These are phyloP conservation scores for Phaseolus lunatus DNA, from an alignment of 306 rosid species.

Conservation along the genomic window DNA sequence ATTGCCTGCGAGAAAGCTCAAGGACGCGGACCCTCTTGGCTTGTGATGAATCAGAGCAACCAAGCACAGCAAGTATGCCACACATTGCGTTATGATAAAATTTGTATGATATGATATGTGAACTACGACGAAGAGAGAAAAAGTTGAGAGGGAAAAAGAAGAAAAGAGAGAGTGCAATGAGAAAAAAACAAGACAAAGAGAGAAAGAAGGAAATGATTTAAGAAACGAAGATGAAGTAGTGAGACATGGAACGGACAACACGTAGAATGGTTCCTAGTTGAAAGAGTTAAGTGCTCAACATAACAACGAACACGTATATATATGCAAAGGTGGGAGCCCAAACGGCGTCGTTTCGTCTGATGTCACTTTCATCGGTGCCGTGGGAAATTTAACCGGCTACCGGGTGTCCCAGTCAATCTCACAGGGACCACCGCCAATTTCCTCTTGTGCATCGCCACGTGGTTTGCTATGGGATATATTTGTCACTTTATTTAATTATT, in stretches of 20 bases:
- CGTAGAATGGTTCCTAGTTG: constrained; percentile 39
- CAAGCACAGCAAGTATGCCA: constrained; percentile 95
- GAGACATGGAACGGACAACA: constrained; percentile 30
- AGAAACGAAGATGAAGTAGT: not conserved
- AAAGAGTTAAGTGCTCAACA: constrained; percentile 29
- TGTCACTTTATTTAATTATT: constrained; percentile 14
- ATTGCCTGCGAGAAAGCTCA: constrained; percentile 71
- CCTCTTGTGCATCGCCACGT: constrained; percentile 47
- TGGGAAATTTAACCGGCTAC: constrained; percentile 41
- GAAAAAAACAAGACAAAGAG: constrained; percentile 15
- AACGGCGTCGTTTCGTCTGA: constrained; percentile 58
- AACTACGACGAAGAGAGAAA: not conserved
- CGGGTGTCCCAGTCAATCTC: constrained; percentile 28
- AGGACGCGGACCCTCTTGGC: constrained; percentile 91
- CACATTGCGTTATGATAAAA: constrained; percentile 60
- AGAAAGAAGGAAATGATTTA: not conserved
- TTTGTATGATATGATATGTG: not conserved
- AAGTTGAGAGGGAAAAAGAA: not conserved
- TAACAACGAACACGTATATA: constrained; percentile 56
- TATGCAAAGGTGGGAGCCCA: constrained; percentile 18
- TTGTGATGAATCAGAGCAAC: constrained; percentile 84
- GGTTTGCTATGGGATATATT: constrained; percentile 46
- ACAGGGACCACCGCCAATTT: constrained; percentile 52
- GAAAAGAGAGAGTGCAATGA: not conserved
- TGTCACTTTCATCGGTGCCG: not conserved